Conservation (phyloP, 441 rosid genomes). For the Euphorbia schlechtendalii region DNA sequence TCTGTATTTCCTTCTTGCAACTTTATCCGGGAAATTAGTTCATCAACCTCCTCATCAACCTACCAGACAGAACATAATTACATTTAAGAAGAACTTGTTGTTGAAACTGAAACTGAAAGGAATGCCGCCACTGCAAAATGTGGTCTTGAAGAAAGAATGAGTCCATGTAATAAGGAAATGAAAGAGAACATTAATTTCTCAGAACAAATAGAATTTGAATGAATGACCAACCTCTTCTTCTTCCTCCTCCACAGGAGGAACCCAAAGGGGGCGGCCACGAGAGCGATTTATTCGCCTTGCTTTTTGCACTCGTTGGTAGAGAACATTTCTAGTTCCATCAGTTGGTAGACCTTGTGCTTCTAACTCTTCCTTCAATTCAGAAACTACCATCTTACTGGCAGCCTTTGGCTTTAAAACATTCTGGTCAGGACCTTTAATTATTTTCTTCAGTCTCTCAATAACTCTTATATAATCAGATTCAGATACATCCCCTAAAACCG, state of each 20-base stretch:
- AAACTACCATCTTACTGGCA: constrained; percentile 94
- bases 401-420: constrained; percentile 90
- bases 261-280: constrained; percentile 97
- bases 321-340: constrained; percentile 97
- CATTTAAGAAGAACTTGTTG: neutral
- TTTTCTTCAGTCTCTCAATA: constrained; percentile 63
- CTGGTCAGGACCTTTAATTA: constrained; percentile 72
- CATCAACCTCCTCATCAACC: constrained; percentile 87
- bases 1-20: constrained; percentile 95
- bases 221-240: constrained; percentile 72
- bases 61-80: constrained; percentile 21
- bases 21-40: constrained; percentile 73
- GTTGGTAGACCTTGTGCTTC: constrained; percentile 92
- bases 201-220: neutral
- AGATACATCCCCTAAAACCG: constrained; percentile 64
- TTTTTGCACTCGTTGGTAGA: constrained; percentile 98
- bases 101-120: constrained; percentile 6
- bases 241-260: constrained; percentile 91
- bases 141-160: constrained; percentile 7
- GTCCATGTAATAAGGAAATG: constrained; percentile 4
- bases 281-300: constrained; percentile 97
- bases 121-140: neutral
- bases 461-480: constrained; percentile 82
- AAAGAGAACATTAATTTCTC: too few relatives aligned
- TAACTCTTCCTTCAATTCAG: constrained; percentile 91